These are phyloP conservation scores for Coemansia sp. DNA, from an alignment of 192 early-diverging fungal genomes.

Conservation along the genomic window DNA sequence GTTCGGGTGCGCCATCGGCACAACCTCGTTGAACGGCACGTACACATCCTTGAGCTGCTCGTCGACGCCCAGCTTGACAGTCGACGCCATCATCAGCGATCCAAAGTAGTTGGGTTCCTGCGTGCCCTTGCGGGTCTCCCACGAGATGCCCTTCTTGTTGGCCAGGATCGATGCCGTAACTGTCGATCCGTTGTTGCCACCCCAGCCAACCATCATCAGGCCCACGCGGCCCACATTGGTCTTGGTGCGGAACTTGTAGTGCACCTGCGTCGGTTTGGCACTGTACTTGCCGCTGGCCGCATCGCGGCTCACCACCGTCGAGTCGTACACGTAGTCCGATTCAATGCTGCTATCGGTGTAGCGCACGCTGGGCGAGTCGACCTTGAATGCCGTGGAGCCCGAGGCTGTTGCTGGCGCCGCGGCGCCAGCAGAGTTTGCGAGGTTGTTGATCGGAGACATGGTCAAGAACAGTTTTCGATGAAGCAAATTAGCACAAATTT, in stretches of 20 bases:
- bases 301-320: slow-evolving; percentile 76
- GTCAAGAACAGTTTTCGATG: slow-evolving; percentile 1
- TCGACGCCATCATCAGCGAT: slow-evolving; percentile 94
- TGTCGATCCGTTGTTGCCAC: slow-evolving; percentile 99
- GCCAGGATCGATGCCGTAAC: slow-evolving; percentile 95
- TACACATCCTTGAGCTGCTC: slow-evolving; percentile 83
- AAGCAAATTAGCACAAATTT: slow-evolving; percentile 21
- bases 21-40: slow-evolving; percentile 88
- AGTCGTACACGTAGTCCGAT: slow-evolving; percentile 87
- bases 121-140: slow-evolving; percentile 91
- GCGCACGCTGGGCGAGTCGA: slow-evolving; percentile 84
- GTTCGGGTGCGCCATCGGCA: slow-evolving; percentile 97
- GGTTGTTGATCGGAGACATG: slow-evolving; percentile 46
- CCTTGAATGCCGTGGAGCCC: slow-evolving; percentile 70
- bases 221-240: slow-evolving; percentile 69
- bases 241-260: slow-evolving; percentile 88
- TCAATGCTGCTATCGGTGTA: slow-evolving; percentile 80
- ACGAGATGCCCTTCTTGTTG: slow-evolving; percentile 83
- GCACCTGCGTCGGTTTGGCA: slow-evolving; percentile 82
- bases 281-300: slow-evolving; percentile 62
- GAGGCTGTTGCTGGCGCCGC: slow-evolving; percentile 33
- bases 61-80: slow-evolving; percentile 90
- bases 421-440: slow-evolving; percentile 26
- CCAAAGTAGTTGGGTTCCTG: slow-evolving; percentile 97
- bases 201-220: slow-evolving; percentile 99